Evolutionary conservation across 371 early-diverging fungal genomes (phyloP).

Genomic region (Lichtheimia ramosa): DNA sequence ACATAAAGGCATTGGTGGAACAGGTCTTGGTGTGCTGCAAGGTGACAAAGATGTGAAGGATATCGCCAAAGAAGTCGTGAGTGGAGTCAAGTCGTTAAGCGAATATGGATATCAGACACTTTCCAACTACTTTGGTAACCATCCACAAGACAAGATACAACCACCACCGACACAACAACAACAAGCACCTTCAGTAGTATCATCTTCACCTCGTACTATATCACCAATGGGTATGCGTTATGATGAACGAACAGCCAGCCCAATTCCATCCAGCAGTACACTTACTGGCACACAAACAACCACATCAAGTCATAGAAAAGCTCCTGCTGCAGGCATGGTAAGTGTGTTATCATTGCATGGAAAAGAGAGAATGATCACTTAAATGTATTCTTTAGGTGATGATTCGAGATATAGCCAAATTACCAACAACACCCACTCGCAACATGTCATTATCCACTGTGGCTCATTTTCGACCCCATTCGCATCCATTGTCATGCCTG

Average conservation of each 20-base stretch:
- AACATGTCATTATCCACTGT: constrained; percentile 46
- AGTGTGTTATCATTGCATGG: neutral
- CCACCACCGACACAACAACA: constrained; percentile 1
- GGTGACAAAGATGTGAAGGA: constrained; percentile 56
- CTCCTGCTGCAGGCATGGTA: constrained; percentile 48
- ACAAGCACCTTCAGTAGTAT: neutral
- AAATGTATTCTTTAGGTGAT: constrained; percentile 41
- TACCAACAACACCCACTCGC: constrained; percentile 28
- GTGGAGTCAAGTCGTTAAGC: constrained; percentile 69
- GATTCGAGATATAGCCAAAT: constrained; percentile 44
- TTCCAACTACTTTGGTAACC: constrained; percentile 45
- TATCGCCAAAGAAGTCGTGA: constrained; percentile 71
- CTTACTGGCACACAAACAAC: neutral
- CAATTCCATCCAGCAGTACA: neutral
- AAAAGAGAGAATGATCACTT: neutral
- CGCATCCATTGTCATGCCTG: constrained; percentile 66
- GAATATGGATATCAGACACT: constrained; percentile 50
- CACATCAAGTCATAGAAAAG: constrained; percentile 8
- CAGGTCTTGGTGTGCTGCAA: constrained; percentile 30
- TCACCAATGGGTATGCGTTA: neutral
- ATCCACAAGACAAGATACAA: constrained; percentile 3
- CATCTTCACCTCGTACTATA: neutral
- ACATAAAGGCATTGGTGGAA: constrained; percentile 27
- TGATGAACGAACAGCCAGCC: constrained; percentile 3
- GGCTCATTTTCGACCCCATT: constrained; percentile 78